Evolutionary conservation across 1,284 basidiomycete genomes (phyloP).

Genomic region (Austropuccinia psidii): DNA sequence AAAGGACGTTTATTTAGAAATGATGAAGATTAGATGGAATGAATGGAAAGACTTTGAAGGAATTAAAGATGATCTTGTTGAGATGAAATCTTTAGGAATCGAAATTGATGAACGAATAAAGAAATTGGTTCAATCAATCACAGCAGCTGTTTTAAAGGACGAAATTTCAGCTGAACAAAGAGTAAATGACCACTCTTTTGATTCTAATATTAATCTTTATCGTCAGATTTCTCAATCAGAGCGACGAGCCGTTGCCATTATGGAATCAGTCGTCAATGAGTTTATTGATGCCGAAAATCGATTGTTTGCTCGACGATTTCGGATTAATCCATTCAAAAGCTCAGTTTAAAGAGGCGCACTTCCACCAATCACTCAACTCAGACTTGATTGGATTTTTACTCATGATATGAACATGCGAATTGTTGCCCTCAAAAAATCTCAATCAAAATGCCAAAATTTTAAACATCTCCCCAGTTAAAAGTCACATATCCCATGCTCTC

Average conservation of each 20-base stretch:
- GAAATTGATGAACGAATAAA: slow-evolving; percentile 1
- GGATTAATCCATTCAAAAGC: no score
- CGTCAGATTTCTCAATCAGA: not conserved
- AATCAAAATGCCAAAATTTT: no score
- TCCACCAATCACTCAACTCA: no score
- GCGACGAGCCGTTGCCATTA: not conserved
- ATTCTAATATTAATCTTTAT: not conserved
- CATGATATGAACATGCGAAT: no score
- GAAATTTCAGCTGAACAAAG: slow-evolving; percentile 10
- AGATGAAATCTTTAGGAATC: slow-evolving; percentile 26
- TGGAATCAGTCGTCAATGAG: slow-evolving; percentile 9
- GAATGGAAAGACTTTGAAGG: not conserved
- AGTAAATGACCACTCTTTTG: not conserved
- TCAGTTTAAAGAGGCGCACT: no score
- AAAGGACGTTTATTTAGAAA: not conserved
- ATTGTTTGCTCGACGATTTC: not conserved
- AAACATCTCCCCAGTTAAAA: no score
- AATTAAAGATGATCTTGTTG: slow-evolving; percentile 2
- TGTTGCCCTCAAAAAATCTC: no score
- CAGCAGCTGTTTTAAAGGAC: not conserved
- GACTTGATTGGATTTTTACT: no score
- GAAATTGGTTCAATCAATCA: not conserved
- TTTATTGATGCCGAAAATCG: slow-evolving; percentile 13
- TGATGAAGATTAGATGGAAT: not conserved
- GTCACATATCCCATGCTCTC: no score